Evolutionary conservation across 192 early-diverging fungal genomes (phyloP).

Genomic region (Neocallimastix lanati): DNA sequence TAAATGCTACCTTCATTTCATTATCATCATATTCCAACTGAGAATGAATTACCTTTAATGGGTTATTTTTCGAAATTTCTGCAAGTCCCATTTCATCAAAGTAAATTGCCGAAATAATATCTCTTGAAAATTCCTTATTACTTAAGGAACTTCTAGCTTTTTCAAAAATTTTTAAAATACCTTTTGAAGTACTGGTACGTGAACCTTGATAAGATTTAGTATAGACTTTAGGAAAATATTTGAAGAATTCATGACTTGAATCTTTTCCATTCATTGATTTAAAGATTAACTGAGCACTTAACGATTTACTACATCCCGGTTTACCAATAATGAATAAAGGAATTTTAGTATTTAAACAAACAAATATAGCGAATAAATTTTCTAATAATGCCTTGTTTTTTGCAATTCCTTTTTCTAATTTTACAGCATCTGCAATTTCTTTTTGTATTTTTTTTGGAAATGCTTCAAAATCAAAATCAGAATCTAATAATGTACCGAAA

Average conservation of each 20-base stretch:
- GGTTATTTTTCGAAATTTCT: not conserved
- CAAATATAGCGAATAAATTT: not conserved
- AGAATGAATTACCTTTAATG: not conserved
- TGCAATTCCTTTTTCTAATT: not conserved
- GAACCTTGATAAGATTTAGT: not conserved
- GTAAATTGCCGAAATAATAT: not conserved
- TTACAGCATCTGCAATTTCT: not conserved
- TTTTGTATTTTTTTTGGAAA: not conserved
- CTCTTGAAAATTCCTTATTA: not conserved
- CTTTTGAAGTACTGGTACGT: not conserved
- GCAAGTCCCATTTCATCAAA: not conserved
- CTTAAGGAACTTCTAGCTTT: not conserved
- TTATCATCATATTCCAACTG: not conserved
- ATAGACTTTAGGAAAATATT: not conserved
- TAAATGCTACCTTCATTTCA: not conserved
- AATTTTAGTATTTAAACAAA: not conserved
- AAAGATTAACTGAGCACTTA: not conserved
- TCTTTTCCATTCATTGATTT: not conserved
- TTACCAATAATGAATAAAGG: not conserved
- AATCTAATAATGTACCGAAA: not conserved
- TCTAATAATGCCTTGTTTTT: not conserved
- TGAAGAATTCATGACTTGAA: not conserved
- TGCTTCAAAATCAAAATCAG: not conserved
- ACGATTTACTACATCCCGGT: not conserved
- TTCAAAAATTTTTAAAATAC: not conserved